Evolutionary conservation across 176 grass and related monocot genomes (phyloP), one percentile per base, ranked within the genome.

Genomic region (Zea luxurians): DNA sequence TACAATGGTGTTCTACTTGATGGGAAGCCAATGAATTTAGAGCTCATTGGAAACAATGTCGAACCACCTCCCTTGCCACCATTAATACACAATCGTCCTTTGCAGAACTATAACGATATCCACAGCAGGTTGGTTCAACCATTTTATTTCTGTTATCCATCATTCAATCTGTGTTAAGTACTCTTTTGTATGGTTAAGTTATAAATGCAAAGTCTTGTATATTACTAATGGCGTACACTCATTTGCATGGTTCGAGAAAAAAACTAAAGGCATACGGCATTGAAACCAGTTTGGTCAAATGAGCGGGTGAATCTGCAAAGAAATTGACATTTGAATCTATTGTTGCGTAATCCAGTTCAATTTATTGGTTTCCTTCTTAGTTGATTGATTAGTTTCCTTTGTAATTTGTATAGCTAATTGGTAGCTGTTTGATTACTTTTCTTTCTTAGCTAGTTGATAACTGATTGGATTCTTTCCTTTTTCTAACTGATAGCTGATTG

Each of bases 1-100:
- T 97, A 97, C 52, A 83, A 91, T 59, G 91, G 89, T 43, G 93
- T 97, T 78, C 84, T 85, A 69, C 88, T 97, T 68, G 93, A 97
- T 83, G 93, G 93, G 47, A 97, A 93, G 18, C 84, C 91, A 78
- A 97, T 97, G 91, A 89, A 89, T 60, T 89, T 97, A 72, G 91
- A 91, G 63, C 80, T 93, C 9, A 76, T 97, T n/a, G 90, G 90
- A 74, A 91, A 37, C 49, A 91, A 86, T 71, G 72, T 81, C 0
- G 88, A 93, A 64, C 37, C 83, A 52, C 55, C 61, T 17, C 54
- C 82, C 37, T 44, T 27, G 12, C n/a, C 34, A 4, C 86, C 88
- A 16, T 45, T 89, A 21, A 50, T 83, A 70, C 82, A 63, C 15
- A 67, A 61, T 21, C 48, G 40, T 5, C 63, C 71, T 77, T 82